Percentiles rank a stretch among this genome's conserved stretches.
Conservation (phyloP, 1,284 basidiomycete genomes). For the Cutaneotrichosporon sp. region DNA sequence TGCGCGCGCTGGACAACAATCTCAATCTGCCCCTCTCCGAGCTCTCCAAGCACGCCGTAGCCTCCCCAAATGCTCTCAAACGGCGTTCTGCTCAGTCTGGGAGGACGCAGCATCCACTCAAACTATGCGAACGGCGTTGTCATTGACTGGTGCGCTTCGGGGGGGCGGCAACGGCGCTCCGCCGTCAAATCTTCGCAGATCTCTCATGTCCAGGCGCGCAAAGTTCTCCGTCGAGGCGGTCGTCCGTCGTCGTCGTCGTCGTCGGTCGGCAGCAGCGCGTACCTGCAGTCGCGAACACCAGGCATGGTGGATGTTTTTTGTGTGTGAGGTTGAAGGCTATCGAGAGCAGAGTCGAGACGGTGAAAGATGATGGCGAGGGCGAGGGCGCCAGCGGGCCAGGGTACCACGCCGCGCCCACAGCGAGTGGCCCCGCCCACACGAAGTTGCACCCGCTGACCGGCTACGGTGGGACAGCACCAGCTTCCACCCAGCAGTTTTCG, state of each 20-base stretch:
- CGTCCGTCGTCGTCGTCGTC: slow-evolving; percentile 4
- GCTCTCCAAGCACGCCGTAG: too few species aligned
- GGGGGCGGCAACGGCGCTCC: too few species aligned
- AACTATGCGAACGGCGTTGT: too few species aligned
- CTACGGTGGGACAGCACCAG: not conserved
- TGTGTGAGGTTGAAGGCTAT: slow-evolving; percentile 16
- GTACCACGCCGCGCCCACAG: not conserved
- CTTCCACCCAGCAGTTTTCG: too few species aligned
- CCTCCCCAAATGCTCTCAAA: too few species aligned
- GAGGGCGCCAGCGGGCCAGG: not conserved
- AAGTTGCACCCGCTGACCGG: not conserved
- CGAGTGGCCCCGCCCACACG: too few species aligned
- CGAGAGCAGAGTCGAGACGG: not conserved
- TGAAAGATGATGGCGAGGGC: not conserved
- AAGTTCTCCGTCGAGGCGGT: not conserved
- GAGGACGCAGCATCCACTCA: too few species aligned
- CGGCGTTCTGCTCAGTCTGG: too few species aligned
- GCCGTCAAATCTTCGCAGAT: not conserved
- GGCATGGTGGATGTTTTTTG: slow-evolving; percentile 62
- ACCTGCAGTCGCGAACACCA: slow-evolving; percentile 88
- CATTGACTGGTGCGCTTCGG: too few species aligned
- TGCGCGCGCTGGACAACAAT: too few species aligned
- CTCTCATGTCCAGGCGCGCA: not conserved
- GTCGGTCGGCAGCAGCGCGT: slow-evolving; percentile 49
- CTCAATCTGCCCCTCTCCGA: too few species aligned